These are phyloP conservation scores for Saraca asoca DNA, from an alignment of 331 rosid genomes.

Conservation along the genomic window DNA sequence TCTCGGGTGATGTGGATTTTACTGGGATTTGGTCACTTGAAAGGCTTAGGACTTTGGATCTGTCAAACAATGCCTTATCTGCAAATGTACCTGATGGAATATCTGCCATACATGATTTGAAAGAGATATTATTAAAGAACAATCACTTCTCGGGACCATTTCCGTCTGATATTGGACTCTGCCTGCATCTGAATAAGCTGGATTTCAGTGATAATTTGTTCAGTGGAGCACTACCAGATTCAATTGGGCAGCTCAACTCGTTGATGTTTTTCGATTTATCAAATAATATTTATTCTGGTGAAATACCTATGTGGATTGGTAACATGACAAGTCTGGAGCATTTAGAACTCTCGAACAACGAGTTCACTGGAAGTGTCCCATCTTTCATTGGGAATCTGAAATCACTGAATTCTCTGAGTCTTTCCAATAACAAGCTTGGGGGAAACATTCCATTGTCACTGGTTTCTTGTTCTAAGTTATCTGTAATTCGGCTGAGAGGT, in stretches of 20 bases:
- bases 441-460: conserved; percentile 69
- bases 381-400: conserved; percentile 53
- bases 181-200: conserved; percentile 59
- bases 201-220: conserved; percentile 66
- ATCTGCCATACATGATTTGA: conserved; percentile 70
- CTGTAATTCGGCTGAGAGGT: conserved; percentile 49
- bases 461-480: conserved; percentile 49
- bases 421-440: conserved; percentile 59
- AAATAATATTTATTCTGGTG: conserved; percentile 53
- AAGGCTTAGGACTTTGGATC: conserved; percentile 74
- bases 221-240: conserved; percentile 54
- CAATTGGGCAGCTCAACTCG: conserved; percentile 51
- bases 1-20: conserved; percentile 61
- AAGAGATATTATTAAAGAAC: conserved; percentile 50
- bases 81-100: conserved; percentile 63
- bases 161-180: conserved; percentile 71
- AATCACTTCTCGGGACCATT: conserved; percentile 76
- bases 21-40: conserved; percentile 60
- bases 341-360: conserved; percentile 66
- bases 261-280: conserved; percentile 48
- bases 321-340: conserved; percentile 56
- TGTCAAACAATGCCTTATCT: conserved; percentile 67
- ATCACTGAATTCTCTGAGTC: conserved; percentile 52
- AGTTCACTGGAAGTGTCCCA: conserved; percentile 61
- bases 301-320: conserved; percentile 77